Conservation (phyloP, 2,329 filamentous ascomycete species). For the Monosporascus sp. region DNA sequence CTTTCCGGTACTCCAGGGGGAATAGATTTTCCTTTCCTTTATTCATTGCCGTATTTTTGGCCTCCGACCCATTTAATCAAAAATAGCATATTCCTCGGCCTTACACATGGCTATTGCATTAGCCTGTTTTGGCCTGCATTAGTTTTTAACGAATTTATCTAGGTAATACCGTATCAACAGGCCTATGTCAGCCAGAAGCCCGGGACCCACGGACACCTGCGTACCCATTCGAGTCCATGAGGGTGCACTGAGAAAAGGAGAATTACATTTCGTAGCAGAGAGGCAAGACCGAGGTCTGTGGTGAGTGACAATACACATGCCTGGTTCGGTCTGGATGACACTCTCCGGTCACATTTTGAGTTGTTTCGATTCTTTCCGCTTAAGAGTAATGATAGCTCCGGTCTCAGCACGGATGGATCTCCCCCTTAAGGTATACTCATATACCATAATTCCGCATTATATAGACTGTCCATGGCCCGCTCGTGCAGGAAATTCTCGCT, state of each 20-base stretch:
- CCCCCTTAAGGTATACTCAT: constrained; percentile 14
- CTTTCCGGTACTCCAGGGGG: too few relatives aligned
- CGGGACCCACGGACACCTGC: too few relatives aligned
- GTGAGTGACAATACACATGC: background rate
- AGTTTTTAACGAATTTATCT: too few relatives aligned
- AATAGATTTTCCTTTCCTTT: too few relatives aligned
- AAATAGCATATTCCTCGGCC: too few relatives aligned
- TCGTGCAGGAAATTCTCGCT: background rate
- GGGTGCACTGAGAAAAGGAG: background rate
- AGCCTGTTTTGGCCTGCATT: too few relatives aligned
- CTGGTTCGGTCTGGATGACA: background rate
- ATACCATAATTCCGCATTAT: constrained; percentile 2
- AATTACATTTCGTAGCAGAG: background rate
- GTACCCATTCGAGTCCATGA: background rate
- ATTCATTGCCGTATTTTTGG: too few relatives aligned
- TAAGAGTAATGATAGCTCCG: constrained; percentile 21
- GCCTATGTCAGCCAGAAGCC: too few relatives aligned
- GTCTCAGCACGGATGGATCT: constrained; percentile 27
- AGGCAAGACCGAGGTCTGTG: background rate
- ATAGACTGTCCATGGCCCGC: constrained; percentile 4
- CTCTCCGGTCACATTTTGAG: constrained; percentile 22
- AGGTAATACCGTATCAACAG: too few relatives aligned
- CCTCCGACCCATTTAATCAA: too few relatives aligned
- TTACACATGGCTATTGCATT: too few relatives aligned
- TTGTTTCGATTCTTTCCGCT: constrained; percentile 12